Base-by-base conservation (phyloP, 1,284 basidiomycete genomes). In the Singerocomus inundabilis region DNA sequence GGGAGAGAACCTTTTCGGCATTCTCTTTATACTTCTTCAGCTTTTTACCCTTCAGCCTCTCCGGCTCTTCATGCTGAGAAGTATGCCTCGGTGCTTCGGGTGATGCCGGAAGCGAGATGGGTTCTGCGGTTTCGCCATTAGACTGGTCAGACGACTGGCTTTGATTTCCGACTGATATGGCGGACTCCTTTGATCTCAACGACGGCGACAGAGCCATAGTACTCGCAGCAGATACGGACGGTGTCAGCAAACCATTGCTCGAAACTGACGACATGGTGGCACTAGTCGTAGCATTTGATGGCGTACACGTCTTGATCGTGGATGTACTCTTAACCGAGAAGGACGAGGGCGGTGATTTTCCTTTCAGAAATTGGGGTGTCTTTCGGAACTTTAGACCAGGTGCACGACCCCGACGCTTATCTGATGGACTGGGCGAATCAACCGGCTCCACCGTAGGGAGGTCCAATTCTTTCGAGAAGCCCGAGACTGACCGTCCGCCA, bases 1-100 rank as follows among this genome's bases (percentile, higher is more conserved):
- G 73, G 29, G 87, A 87, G 53, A 90, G 76, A 51, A 91, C 77
- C 62, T 89, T 89, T 73, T 89, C 88, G 11, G 87, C 85, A 51
- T 84, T 85, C 66, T 88, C 82, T 69, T 88, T 89, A 71, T 88
- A 88, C 70, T 82, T 89, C 76, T 86, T 87, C 69, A 88, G 66
- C 67, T 85, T 88, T 72, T 81, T 88, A 61, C 70, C 82, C 76
- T 79, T 84, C 49, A 71, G 68, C 61, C 79, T 79, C 68, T 82
- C 80, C 16, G 73, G 70, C 42, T 78, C 78, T 32, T 73, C 71
- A 13, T 63, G 59, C 33, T 69, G 56, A 41, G 56, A 49, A 8
- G 40, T 29, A 26, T 56, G 57, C 52, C 66, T 73, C 26, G 66
- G 61, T 4, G 66, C 71, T 51, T 76, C 74, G 16, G 71, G 60